These are phyloP conservation scores for Pugionium cornutum DNA, from an alignment of 345 rosid species.

Conservation along the genomic window DNA sequence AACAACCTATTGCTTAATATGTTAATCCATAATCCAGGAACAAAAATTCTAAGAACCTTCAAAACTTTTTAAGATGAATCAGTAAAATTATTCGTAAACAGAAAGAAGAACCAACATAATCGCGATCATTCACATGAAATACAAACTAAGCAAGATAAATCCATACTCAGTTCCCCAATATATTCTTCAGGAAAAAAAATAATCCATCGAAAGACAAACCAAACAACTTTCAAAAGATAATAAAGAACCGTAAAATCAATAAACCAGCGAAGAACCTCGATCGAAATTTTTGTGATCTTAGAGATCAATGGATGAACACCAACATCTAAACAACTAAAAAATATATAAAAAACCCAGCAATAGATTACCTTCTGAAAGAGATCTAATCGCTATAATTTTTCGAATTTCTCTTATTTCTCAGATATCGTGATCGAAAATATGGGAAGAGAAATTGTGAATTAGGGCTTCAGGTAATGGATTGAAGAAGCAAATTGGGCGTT, in stretches of 20 bases:
- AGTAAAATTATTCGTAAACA: neutral
- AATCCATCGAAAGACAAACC: neutral
- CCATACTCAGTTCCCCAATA: slow-evolving; percentile 2
- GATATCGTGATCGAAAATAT: slow-evolving; percentile 32
- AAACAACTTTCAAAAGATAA: slow-evolving; percentile 1
- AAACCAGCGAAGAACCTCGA: slow-evolving; percentile 10
- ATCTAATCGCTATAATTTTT: slow-evolving; percentile 6
- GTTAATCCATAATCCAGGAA: neutral
- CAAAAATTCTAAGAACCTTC: slow-evolving; percentile 8
- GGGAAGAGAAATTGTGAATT: slow-evolving; percentile 38
- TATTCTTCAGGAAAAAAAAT: neutral
- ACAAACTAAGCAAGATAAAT: slow-evolving; percentile 20
- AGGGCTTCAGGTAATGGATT: slow-evolving; percentile 40
- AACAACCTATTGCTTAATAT: neutral
- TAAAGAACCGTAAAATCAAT: neutral
- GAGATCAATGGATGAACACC: slow-evolving; percentile 23
- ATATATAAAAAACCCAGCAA: neutral
- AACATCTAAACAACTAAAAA: slow-evolving; percentile 11
- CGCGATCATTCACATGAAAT: slow-evolving; percentile 23
- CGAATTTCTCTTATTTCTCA: slow-evolving; percentile 1
- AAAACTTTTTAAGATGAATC: slow-evolving; percentile 1
- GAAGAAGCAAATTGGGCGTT: slow-evolving; percentile 18
- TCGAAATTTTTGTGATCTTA: neutral
- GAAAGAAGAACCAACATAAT: neutral
- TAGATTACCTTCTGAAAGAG: slow-evolving; percentile 25